Percentiles rank a stretch among this genome's conserved stretches.
phyloP scores from a whole-genome alignment of 352 stramenopile species.

The Phytophthora multivora region DNA sequence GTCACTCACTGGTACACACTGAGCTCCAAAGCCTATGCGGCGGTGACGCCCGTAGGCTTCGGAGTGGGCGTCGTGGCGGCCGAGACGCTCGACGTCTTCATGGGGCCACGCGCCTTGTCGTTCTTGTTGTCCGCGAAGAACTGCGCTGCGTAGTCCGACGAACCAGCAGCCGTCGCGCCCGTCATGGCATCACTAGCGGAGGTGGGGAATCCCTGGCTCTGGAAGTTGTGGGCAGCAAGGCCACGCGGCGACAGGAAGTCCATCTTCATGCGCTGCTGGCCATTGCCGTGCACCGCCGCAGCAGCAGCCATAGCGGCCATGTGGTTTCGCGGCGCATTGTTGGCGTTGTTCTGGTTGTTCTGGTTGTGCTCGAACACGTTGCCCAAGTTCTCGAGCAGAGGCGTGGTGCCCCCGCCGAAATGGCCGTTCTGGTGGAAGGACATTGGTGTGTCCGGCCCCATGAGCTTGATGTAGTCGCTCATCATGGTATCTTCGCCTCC shows the following conservation, averaged over 20 bases:
- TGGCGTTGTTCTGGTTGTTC: slow-evolving; percentile 28
- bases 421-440: slow-evolving; percentile 49
- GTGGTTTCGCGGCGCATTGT: slow-evolving; percentile 19
- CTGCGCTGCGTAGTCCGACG: slow-evolving; percentile 65
- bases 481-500: slow-evolving; percentile 65
- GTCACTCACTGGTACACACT: slow-evolving; percentile 28
- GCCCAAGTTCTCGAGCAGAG: slow-evolving; percentile 66
- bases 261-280: slow-evolving; percentile 62
- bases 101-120: slow-evolving; percentile 45
- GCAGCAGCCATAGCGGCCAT: slow-evolving; percentile 37
- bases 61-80: slow-evolving; percentile 37
- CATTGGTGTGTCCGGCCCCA: slow-evolving; percentile 56
- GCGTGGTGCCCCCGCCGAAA: slow-evolving; percentile 39
- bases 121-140: slow-evolving; percentile 68
- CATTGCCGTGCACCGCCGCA: slow-evolving; percentile 25
- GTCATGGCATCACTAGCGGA: slow-evolving; percentile 26
- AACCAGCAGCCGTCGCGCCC: slow-evolving; percentile 15
- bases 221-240: slow-evolving; percentile 37
- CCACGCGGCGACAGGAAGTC: slow-evolving; percentile 46
- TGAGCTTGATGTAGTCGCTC: slow-evolving; percentile 79
- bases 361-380: slow-evolving; percentile 66
- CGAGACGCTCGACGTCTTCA: slow-evolving; percentile 41
- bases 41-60: slow-evolving; percentile 54
- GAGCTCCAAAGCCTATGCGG: slow-evolving; percentile 31
- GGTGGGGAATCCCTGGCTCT: slow-evolving; percentile 41